Percentiles rank a stretch among this genome's conserved stretches.
phyloP scores from a whole-genome alignment of 2,329 filamentous ascomycete genomes.

The Penicillium sp. region DNA sequence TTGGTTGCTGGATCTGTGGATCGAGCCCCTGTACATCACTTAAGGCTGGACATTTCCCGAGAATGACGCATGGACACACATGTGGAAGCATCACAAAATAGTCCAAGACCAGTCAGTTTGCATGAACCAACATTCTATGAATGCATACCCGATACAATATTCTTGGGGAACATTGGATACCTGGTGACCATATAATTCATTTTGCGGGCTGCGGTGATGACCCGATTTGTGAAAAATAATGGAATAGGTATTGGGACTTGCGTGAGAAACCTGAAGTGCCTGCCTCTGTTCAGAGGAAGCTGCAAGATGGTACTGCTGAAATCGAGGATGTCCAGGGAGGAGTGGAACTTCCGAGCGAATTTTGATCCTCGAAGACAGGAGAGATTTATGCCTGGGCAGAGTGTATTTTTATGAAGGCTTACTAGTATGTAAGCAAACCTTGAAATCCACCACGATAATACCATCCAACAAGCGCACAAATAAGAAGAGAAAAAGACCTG shows the following conservation, averaged over 20 bases:
- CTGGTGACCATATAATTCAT: constrained; percentile 8
- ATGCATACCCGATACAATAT: constrained; percentile 9
- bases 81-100: constrained; percentile 12
- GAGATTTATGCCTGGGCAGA: background rate
- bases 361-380: background rate
- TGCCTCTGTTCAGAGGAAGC: background rate
- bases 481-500: no score
- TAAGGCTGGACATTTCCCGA: constrained; percentile 12
- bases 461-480: no score
- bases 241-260: constrained; percentile 8
- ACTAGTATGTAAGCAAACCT: background rate
- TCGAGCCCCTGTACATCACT: constrained; percentile 12
- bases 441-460: no score
- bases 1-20: constrained; percentile 12
- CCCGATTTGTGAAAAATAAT: background rate
- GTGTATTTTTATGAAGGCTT: background rate
- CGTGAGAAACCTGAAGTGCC: constrained; percentile 6
- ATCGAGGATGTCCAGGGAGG: constrained; percentile 4
- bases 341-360: background rate
- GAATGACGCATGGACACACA: constrained; percentile 6
- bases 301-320: constrained; percentile 6
- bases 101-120: constrained; percentile 6
- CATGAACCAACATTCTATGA: constrained; percentile 9
- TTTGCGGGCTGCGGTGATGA: constrained; percentile 11
- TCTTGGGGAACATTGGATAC: constrained; percentile 7